Evolutionary conservation across 805 yeast species (phyloP).

Genomic region (Metschnikowia hibisci): DNA sequence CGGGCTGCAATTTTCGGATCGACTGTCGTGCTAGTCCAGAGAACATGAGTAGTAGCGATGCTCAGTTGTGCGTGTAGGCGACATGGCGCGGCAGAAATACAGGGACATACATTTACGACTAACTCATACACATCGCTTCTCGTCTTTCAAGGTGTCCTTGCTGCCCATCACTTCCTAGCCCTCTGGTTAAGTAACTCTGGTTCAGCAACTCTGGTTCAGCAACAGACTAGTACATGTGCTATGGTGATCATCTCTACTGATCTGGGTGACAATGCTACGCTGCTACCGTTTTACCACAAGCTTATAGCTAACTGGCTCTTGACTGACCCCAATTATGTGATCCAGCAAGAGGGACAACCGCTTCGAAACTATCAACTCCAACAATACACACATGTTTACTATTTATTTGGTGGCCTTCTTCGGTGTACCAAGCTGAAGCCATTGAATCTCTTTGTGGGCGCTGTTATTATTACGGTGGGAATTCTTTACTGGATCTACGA

Average conservation of each 20-base stretch:
- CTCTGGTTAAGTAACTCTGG: no score
- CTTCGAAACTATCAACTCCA: slow-evolving; percentile 43
- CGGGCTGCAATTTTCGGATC: neutral
- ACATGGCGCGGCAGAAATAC: slow-evolving; percentile 3
- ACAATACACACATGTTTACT: slow-evolving; percentile 32
- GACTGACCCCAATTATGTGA: slow-evolving; percentile 20
- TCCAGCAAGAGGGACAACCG: slow-evolving; percentile 1
- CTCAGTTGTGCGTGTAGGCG: neutral
- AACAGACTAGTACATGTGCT: neutral
- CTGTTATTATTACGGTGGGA: slow-evolving; percentile 39
- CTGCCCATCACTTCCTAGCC: no score
- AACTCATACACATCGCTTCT: no score
- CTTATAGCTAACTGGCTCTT: slow-evolving; percentile 23
- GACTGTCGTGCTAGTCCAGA: neutral
- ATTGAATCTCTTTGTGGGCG: slow-evolving; percentile 33
- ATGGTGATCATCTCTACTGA: slow-evolving; percentile 2
- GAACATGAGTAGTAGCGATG: neutral
- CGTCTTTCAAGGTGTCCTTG: no score
- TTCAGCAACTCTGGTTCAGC: no score
- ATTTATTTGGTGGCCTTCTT: slow-evolving; percentile 64
- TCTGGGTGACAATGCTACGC: neutral
- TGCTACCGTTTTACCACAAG: slow-evolving; percentile 5
- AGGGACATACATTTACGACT: neutral
- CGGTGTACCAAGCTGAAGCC: slow-evolving; percentile 43
- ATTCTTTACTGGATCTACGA: slow-evolving; percentile 48